These are phyloP conservation scores for Collybia sp. DNA, from an alignment of 768 basidiomycete species.

Conservation along the genomic window DNA sequence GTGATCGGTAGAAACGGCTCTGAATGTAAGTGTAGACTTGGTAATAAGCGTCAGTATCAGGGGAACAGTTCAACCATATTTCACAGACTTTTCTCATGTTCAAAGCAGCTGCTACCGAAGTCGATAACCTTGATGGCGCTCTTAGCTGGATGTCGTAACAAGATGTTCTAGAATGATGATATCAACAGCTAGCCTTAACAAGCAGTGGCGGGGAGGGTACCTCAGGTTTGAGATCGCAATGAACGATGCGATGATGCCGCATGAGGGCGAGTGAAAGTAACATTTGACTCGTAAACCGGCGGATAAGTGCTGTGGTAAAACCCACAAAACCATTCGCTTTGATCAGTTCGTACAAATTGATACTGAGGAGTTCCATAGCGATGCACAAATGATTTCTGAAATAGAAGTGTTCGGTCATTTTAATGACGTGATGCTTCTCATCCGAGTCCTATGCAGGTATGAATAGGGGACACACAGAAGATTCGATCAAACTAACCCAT, in stretches of 20 bases:
- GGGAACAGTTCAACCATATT: not conserved
- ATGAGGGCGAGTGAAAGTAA: constrained; percentile 86
- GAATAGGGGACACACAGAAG: constrained; percentile 1
- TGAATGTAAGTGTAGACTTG: constrained; percentile 99
- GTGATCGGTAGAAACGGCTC: constrained; percentile 99
- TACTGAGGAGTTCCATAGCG: constrained; percentile 95
- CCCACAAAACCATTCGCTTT: constrained; percentile 98
- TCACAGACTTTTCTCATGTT: constrained; percentile 91
- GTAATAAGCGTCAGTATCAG: not conserved
- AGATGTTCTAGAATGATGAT: constrained; percentile 65
- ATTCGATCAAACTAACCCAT: constrained; percentile 68
- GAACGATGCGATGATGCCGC: constrained; percentile 96
- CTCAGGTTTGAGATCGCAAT: constrained; percentile 99
- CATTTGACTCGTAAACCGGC: constrained; percentile 97
- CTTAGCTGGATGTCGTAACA: constrained; percentile 91
- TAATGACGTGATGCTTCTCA: constrained; percentile 95
- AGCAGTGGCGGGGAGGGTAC: constrained; percentile 32
- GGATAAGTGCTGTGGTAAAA: constrained; percentile 93
- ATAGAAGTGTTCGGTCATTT: constrained; percentile 98
- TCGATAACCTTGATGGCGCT: constrained; percentile 98
- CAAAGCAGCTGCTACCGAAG: constrained; percentile 97
- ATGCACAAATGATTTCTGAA: constrained; percentile 98
- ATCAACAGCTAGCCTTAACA: not conserved
- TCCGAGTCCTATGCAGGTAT: constrained; percentile 71
- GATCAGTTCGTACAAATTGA: constrained; percentile 98